These are phyloP conservation scores for Castanea mollissima DNA, from an alignment of 306 rosid genomes.

Conservation along the genomic window DNA sequence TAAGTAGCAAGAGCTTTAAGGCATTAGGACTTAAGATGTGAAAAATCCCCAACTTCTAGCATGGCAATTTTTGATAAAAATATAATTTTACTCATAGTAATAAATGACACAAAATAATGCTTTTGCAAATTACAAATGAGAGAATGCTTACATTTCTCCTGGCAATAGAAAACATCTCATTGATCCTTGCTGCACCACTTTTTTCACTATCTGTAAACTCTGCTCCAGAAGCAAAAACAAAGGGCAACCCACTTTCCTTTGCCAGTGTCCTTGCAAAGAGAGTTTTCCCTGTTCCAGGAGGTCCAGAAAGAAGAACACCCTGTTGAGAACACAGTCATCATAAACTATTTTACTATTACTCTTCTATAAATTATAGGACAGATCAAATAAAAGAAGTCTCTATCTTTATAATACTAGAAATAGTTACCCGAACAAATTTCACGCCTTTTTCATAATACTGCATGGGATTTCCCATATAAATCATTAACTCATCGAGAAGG, in stretches of 20 bases:
- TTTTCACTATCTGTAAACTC: conserved; percentile 97
- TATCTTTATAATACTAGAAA: conserved; percentile 6
- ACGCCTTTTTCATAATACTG: conserved; percentile 85
- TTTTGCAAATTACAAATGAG: background rate
- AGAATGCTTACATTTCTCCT: conserved; percentile 73
- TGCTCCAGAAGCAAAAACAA: conserved; percentile 97
- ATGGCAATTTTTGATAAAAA: background rate
- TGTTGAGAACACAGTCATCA: conserved; percentile 37
- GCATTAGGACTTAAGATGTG: background rate
- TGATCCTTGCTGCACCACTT: conserved; percentile 89
- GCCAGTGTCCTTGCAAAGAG: conserved; percentile 95
- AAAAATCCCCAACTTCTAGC: background rate
- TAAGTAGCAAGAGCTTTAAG: background rate
- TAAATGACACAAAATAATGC: background rate
- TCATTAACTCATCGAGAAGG: conserved; percentile 95
- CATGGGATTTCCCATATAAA: conserved; percentile 98
- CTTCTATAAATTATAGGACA: conserved; percentile 15
- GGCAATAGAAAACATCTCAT: conserved; percentile 89
- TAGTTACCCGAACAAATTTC: conserved; percentile 90
- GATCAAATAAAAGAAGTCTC: conserved; percentile 14
- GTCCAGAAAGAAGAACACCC: conserved; percentile 99
- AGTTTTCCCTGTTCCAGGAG: conserved; percentile 99
- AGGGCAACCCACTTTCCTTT: conserved; percentile 89
- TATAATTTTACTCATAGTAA: conserved; percentile 7
- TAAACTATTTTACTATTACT: conserved; percentile 14